Evolutionary conservation across 2,329 filamentous ascomycete species (phyloP).

Genomic region (Diaporthe ampelina): DNA sequence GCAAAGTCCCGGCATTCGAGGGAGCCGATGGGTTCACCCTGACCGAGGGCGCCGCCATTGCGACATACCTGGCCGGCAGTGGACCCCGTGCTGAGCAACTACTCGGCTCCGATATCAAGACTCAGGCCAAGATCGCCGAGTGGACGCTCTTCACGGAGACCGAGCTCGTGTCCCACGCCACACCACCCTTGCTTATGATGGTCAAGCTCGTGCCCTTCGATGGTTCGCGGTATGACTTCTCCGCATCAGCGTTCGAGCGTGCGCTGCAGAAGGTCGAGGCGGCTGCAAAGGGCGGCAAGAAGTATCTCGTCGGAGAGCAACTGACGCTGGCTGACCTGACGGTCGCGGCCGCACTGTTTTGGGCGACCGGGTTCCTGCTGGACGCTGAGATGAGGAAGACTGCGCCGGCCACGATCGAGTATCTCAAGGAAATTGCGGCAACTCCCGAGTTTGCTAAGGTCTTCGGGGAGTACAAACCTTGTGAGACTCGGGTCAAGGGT

Average conservation of each 20-base stretch:
- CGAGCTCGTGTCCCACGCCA: slow-evolving; percentile 49
- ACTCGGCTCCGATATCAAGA: slow-evolving; percentile 56
- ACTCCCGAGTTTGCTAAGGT: slow-evolving; percentile 51
- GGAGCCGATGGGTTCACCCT: slow-evolving; percentile 61
- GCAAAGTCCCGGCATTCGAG: slow-evolving; percentile 65
- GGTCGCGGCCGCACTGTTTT: slow-evolving; percentile 49
- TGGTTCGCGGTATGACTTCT: slow-evolving; percentile 45
- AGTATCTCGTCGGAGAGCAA: slow-evolving; percentile 55
- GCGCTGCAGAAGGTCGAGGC: slow-evolving; percentile 50
- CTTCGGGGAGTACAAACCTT: slow-evolving; percentile 51
- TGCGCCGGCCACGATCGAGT: slow-evolving; percentile 50
- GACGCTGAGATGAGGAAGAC: slow-evolving; percentile 53
- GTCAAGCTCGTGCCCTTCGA: slow-evolving; percentile 49
- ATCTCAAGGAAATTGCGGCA: slow-evolving; percentile 49
- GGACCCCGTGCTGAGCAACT: slow-evolving; percentile 61
- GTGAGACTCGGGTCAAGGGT: slow-evolving; percentile 47
- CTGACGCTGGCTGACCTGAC: slow-evolving; percentile 56
- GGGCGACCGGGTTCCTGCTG: slow-evolving; percentile 47
- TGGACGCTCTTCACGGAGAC: slow-evolving; percentile 60
- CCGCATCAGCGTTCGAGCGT: slow-evolving; percentile 45
- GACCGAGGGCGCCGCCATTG: slow-evolving; percentile 62
- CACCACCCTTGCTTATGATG: slow-evolving; percentile 47
- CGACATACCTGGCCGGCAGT: slow-evolving; percentile 59
- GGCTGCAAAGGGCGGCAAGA: slow-evolving; percentile 50
- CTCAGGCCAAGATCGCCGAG: slow-evolving; percentile 58